Evolutionary conservation across 768 basidiomycete species (phyloP).

Genomic region (Pulveroboletus frians): DNA sequence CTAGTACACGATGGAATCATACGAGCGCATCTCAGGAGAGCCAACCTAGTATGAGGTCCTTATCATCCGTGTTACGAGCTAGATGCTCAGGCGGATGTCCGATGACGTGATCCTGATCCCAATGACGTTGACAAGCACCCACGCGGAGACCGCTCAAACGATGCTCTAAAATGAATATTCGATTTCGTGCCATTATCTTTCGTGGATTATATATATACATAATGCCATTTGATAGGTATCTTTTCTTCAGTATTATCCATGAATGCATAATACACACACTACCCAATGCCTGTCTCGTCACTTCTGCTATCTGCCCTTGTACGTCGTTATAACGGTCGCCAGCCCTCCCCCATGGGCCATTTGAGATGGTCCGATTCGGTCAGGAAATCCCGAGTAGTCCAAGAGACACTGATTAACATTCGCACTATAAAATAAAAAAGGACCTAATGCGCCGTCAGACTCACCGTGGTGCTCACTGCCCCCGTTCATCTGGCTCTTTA

Average conservation of each 20-base stretch:
- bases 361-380: constrained; percentile 46
- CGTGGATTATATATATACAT: constrained; percentile 14
- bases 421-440: too few species aligned
- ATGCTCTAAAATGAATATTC: not conserved
- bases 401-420: too few species aligned
- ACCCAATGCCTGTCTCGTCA: constrained; percentile 4
- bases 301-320: not conserved
- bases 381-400: constrained; percentile 15
- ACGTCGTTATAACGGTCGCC: constrained; percentile 36
- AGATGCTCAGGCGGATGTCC: not conserved
- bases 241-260: constrained; percentile 5
- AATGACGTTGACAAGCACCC: not conserved
- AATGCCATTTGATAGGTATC: constrained; percentile 17
- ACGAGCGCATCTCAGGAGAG: constrained; percentile 49
- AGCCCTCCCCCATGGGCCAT: constrained; percentile 56
- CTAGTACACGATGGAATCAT: constrained; percentile 60
- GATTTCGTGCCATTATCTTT: constrained; percentile 9
- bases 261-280: constrained; percentile 18
- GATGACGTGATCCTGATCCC: not conserved
- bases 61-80: not conserved
- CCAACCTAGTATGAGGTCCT: constrained; percentile 41
- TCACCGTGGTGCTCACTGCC: too few species aligned
- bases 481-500: too few species aligned
- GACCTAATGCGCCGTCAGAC: too few species aligned
- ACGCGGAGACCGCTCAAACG: not conserved